Evolutionary conservation across 441 rosid species (phyloP), one percentile per base, ranked within the genome.

Genomic region (Croton laevigatus): DNA sequence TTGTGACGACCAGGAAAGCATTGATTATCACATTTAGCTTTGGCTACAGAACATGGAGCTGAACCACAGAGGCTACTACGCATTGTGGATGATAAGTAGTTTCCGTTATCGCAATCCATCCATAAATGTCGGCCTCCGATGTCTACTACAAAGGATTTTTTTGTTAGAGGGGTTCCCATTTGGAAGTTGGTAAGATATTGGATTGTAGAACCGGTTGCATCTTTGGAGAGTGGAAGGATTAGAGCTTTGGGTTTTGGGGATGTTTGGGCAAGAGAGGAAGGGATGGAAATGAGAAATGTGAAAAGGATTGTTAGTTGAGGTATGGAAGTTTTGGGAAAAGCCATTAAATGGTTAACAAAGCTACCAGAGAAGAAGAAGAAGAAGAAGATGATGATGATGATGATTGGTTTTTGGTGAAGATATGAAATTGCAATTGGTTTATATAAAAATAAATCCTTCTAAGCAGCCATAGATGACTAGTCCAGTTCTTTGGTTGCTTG

Each of bases 171-270:
- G 51, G 76, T 73, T 59, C 76, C 71, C 51, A 66, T 27, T 1
- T 51, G 23, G 19, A 66, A 23, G 8, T 65, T 69, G 48, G 75
- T 57, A 4, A 49, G 40, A 6, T 48, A 73, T 59, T 73, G 71
- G 14, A 66, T 59, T 13, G 76, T 73, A 0, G n/a, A n/a, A n/a
- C n/a, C n/a, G n/a, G 71, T 0, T n/a, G 59, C 59, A 59, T 66
- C 71, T 49, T 66, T 73, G 54, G 61, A 11, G 44, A 73, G 16
- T 9, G 71, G 71, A 17, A 49, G 45, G 59, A 73, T 38, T 13
- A 73, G 76, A 1, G 67, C 76, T 37, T 66, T 51, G 52, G 76
- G 76, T n/a, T 66, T 73, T 20, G 61, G 0, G 13, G 66, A 37
- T 36, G 76, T 46, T 22, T 27, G 65, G 44, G 72, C 40, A 6